Conservation (phyloP, 2,329 filamentous ascomycete species). For the Cytospora chrysosperma region DNA sequence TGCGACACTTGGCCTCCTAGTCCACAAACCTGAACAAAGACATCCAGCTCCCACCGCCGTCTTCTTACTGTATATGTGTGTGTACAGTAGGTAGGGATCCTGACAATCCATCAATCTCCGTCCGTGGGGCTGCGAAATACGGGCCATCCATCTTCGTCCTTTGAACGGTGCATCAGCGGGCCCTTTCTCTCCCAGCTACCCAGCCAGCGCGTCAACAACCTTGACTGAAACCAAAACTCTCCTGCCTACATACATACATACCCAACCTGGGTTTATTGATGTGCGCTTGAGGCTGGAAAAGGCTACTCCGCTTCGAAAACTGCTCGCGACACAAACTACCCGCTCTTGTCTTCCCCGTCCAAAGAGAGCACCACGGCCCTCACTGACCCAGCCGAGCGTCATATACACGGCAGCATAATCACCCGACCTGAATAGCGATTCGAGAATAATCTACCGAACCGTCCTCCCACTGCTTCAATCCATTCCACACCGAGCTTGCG, state of each 20-base stretch:
- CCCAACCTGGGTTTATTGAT: neutral
- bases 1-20: neutral
- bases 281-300: neutral
- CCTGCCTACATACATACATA: neutral
- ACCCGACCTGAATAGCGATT: neutral
- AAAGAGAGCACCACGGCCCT: neutral
- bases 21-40: neutral
- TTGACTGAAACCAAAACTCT: neutral
- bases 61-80: neutral
- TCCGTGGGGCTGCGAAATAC: slow-evolving; percentile 20
- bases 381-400: neutral
- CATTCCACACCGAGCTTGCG: neutral
- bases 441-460: neutral
- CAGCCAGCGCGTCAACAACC: slow-evolving; percentile 1
- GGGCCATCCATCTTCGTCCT: slow-evolving; percentile 16
- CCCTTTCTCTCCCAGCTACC: slow-evolving; percentile 5
- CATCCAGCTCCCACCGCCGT: neutral
- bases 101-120: slow-evolving; percentile 9
- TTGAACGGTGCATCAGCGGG: slow-evolving; percentile 9
- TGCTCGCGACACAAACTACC: neutral
- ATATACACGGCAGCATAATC: neutral
- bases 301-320: neutral
- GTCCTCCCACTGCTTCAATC: neutral
- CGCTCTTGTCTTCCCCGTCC: neutral
- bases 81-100: neutral